These are phyloP conservation scores for Gossypium aridum DNA, from an alignment of 441 rosid species.

Conservation along the genomic window DNA sequence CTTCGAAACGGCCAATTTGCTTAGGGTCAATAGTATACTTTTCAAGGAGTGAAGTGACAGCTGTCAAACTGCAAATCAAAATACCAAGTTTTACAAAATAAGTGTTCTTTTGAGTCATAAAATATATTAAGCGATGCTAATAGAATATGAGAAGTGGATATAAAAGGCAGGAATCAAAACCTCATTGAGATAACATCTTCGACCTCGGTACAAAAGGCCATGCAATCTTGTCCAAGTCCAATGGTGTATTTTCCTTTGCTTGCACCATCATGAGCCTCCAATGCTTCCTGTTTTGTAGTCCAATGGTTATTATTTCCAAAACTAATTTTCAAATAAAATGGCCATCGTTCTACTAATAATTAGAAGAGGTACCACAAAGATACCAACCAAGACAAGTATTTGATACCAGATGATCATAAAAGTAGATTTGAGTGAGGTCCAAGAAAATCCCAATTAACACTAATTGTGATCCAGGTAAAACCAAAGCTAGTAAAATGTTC, in stretches of 20 bases:
- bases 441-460: not conserved
- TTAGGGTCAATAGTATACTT: conserved; percentile 85
- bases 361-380: no score
- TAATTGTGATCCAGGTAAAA: no score
- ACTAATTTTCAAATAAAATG: not conserved
- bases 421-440: not conserved
- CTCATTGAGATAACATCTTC: conserved; percentile 99
- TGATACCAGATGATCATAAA: not conserved
- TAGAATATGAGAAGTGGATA: not conserved
- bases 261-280: conserved; percentile 90
- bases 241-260: conserved; percentile 97
- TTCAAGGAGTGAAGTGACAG: conserved; percentile 78
- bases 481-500: conserved; percentile 5
- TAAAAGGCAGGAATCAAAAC: conserved; percentile 24
- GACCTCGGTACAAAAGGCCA: conserved; percentile 95
- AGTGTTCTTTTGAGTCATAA: not conserved
- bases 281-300: conserved; percentile 51
- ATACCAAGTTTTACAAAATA: not conserved
- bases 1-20: conserved; percentile 92
- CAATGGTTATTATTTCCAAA: not conserved
- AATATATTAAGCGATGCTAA: not conserved
- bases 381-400: not conserved
- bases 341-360: not conserved
- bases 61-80: conserved; percentile 62
- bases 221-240: conserved; percentile 97